Evolutionary conservation across 225 moss, liverwort and hornwort species (phyloP).

Genomic region (Thuidium tamariscinum): DNA sequence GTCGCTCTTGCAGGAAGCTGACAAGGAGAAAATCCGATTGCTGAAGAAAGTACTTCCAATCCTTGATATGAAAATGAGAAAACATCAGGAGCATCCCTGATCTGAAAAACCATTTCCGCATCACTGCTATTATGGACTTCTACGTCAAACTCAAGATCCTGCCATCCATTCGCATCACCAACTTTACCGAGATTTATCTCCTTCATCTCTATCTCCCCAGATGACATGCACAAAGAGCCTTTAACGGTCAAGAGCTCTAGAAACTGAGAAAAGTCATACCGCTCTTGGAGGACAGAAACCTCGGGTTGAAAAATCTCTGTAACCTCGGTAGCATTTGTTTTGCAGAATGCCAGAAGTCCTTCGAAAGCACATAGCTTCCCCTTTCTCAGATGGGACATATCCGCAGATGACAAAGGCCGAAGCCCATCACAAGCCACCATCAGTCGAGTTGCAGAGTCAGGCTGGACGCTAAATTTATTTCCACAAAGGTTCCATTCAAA

Average conservation of each 20-base stretch:
- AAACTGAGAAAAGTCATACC: constrained; percentile 21
- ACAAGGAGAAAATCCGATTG: constrained; percentile 11
- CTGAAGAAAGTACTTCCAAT: constrained; percentile 5
- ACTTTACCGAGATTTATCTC: constrained; percentile 78
- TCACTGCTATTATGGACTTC: constrained; percentile 71
- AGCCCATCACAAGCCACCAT: constrained; percentile 43
- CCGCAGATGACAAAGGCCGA: constrained; percentile 33
- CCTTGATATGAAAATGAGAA: constrained; percentile 44
- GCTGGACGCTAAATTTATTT: constrained; percentile 35
- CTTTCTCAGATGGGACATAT: constrained; percentile 28
- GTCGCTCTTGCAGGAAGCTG: constrained; percentile 40
- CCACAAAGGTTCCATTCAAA: constrained; percentile 47
- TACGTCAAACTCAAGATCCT: constrained; percentile 73
- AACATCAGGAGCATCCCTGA: constrained; percentile 60
- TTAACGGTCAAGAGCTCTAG: constrained; percentile 66
- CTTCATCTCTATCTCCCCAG: constrained; percentile 52
- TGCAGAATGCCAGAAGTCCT: constrained; percentile 66
- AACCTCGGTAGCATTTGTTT: background rate
- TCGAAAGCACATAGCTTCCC: constrained; percentile 50
- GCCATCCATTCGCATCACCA: constrained; percentile 91
- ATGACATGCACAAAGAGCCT: constrained; percentile 65
- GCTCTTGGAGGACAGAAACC: background rate
- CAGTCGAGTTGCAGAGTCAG: constrained; percentile 33
- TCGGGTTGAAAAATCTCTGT: background rate
- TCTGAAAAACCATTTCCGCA: constrained; percentile 58